Conservation (phyloP, 2,329 filamentous ascomycete species). For the Colletotrichum sojae region DNA sequence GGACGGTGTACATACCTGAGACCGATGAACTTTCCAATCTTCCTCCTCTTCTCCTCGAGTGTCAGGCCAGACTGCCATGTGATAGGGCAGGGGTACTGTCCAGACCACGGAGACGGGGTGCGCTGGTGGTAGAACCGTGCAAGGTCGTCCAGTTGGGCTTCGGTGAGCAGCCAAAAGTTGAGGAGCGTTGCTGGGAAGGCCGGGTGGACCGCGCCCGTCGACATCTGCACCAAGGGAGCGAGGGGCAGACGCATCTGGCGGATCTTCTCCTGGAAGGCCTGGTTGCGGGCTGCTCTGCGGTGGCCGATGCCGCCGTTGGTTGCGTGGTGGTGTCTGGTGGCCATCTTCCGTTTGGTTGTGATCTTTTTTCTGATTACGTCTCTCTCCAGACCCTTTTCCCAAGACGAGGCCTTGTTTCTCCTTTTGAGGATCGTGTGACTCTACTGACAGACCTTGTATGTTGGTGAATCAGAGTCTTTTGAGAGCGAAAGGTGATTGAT, state of each 20-base stretch:
- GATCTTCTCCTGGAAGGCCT: constrained; percentile 73
- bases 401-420: background rate
- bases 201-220: constrained; percentile 73
- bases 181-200: constrained; percentile 77
- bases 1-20: constrained; percentile 66
- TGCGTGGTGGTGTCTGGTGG: constrained; percentile 37
- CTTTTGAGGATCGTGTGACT: background rate
- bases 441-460: too few species aligned
- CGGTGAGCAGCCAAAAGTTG: constrained; percentile 81
- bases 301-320: constrained; percentile 47
- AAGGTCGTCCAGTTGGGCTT: constrained; percentile 77
- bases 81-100: constrained; percentile 78
- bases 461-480: too few species aligned
- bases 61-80: constrained; percentile 68
- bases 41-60: constrained; percentile 78
- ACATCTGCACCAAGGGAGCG: constrained; percentile 75
- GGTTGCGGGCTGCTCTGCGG: constrained; percentile 59
- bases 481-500: background rate
- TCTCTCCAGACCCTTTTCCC: background rate
- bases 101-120: constrained; percentile 67
- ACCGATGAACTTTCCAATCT: constrained; percentile 82
- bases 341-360: constrained; percentile 22
- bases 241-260: constrained; percentile 76
- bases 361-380: background rate
- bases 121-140: constrained; percentile 82